A percentile compares a stretch with the other conserved stretches of the same genome.
Conservation (phyloP, 768 basidiomycete genomes). For the Amanita fuliginea region DNA sequence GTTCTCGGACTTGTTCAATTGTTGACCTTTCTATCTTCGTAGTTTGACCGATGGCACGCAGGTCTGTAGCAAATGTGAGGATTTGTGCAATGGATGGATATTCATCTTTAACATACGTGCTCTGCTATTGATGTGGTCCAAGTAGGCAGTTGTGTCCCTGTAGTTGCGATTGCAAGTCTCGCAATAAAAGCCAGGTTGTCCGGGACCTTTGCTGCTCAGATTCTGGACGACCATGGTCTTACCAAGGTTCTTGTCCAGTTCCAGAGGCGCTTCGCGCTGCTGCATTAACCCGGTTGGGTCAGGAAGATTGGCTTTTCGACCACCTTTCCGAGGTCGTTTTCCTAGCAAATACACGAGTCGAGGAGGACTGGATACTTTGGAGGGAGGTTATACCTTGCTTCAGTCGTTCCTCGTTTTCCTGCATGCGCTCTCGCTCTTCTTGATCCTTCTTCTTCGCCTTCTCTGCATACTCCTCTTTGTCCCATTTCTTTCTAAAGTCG, state of each 20-base stretch:
- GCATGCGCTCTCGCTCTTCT: constrained; percentile 74
- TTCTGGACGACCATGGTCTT: constrained; percentile 94
- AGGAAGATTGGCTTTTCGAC: constrained; percentile 66
- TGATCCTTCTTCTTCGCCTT: constrained; percentile 72
- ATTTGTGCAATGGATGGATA: neutral
- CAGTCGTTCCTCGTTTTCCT: constrained; percentile 75
- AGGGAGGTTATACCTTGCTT: constrained; percentile 53
- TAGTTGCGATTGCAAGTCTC: constrained; percentile 85
- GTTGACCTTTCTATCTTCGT: constrained; percentile 88
- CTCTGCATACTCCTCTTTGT: constrained; percentile 86
- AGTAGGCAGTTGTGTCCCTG: constrained; percentile 88
- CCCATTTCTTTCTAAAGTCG: constrained; percentile 86
- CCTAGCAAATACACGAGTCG: constrained; percentile 33
- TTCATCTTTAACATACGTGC: constrained; percentile 57
- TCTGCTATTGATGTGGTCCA: constrained; percentile 94
- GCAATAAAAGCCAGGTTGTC: constrained; percentile 91
- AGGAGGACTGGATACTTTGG: neutral
- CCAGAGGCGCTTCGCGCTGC: constrained; percentile 72
- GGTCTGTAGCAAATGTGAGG: constrained; percentile 40
- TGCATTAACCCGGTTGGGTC: constrained; percentile 93
- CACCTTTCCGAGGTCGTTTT: constrained; percentile 61
- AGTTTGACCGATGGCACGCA: constrained; percentile 90
- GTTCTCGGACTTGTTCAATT: constrained; percentile 82
- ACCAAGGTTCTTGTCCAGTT: constrained; percentile 88
- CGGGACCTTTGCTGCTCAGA: constrained; percentile 70